A percentile compares a stretch with the other conserved stretches of the same genome.
phyloP scores from a whole-genome alignment of 768 basidiomycete genomes.

The Amanita rubescens region DNA sequence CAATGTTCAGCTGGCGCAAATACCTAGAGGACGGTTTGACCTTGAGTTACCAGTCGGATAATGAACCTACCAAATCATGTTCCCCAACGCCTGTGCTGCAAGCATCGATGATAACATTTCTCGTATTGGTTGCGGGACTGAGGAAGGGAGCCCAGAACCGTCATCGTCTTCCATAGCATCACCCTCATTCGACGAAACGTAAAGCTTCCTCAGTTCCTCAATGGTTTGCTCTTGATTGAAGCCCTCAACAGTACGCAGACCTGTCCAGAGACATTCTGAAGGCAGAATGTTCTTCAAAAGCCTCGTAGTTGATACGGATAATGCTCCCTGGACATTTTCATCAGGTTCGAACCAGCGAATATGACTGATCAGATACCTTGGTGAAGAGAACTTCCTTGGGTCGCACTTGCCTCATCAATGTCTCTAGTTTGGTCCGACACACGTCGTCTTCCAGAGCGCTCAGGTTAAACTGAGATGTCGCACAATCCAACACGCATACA shows the following conservation, averaged over 20 bases:
- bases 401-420: slow-evolving; percentile 82
- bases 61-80: slow-evolving; percentile 73
- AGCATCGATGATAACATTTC: slow-evolving; percentile 55
- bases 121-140: slow-evolving; percentile 66
- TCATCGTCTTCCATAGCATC: slow-evolving; percentile 30
- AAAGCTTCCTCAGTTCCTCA: slow-evolving; percentile 59
- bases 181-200: slow-evolving; percentile 40
- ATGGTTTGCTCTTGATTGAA: slow-evolving; percentile 67
- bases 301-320: slow-evolving; percentile 77
- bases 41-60: slow-evolving; percentile 16
- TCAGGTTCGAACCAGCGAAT: neutral
- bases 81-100: slow-evolving; percentile 83
- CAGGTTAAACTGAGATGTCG: slow-evolving; percentile 92
- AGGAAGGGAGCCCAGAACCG: slow-evolving; percentile 31
- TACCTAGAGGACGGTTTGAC: slow-evolving; percentile 41
- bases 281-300: slow-evolving; percentile 79
- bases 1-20: slow-evolving; percentile 89
- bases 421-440: slow-evolving; percentile 89
- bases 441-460: slow-evolving; percentile 88
- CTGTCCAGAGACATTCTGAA: slow-evolving; percentile 81
- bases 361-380: slow-evolving; percentile 49
- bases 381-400: slow-evolving; percentile 89
- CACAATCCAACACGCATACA: slow-evolving; percentile 85
- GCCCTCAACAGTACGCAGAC: slow-evolving; percentile 77
- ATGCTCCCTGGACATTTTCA: slow-evolving; percentile 53